Conservation (phyloP, 164 flowering plant genomes). For the Macadamia integrifolia region DNA sequence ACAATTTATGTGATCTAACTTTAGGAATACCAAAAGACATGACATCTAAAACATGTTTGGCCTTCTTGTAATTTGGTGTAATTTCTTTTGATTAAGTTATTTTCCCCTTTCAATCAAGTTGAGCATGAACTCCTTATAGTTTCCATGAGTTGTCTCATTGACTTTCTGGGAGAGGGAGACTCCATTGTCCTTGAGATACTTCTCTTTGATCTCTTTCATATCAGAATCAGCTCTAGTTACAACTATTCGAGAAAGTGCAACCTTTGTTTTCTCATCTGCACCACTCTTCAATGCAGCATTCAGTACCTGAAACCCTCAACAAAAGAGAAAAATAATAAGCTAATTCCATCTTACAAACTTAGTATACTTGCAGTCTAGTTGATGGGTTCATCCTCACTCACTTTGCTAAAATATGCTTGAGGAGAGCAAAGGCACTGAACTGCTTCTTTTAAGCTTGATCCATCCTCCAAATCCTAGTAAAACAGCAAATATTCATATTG, state of each 20-base stretch:
- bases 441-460: conserved; percentile 28
- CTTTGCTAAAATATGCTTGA: conserved; percentile 52
- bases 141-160: conserved; percentile 43
- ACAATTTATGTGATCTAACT: background rate
- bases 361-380: too few species aligned
- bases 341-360: background rate
- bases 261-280: conserved; percentile 48
- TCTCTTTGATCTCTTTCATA: conserved; percentile 52
- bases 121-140: conserved; percentile 67
- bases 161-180: conserved; percentile 43
- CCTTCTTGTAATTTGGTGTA: background rate
- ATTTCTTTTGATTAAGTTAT: conserved; percentile 11
- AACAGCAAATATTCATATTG: background rate
- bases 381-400: conserved; percentile 24
- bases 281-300: conserved; percentile 28
- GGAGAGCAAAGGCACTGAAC: conserved; percentile 54
- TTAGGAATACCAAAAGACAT: background rate
- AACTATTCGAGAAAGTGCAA: conserved; percentile 54
- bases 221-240: conserved; percentile 62
- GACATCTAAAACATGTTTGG: background rate
- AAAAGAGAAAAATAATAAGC: background rate
- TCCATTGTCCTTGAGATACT: conserved; percentile 35
- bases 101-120: conserved; percentile 43
- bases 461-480: conserved; percentile 47
- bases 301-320: conserved; percentile 38